Evolutionary conservation across 106 monocot species (phyloP), one percentile per base, ranked within the genome.

Genomic region (Apostasia shenzhenica): DNA sequence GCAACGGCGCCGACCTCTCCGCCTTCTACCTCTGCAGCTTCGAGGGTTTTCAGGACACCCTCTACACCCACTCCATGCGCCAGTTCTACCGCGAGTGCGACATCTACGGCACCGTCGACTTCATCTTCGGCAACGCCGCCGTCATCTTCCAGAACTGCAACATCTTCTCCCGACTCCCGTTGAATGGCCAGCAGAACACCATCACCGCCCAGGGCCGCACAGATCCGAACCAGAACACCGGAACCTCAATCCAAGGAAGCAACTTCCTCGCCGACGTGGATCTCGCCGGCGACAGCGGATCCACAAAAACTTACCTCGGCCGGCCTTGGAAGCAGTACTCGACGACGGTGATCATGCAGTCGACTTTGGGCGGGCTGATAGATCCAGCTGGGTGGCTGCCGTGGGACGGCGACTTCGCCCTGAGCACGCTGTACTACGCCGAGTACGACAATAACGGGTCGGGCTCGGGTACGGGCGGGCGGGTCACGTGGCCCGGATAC

Each of bases 211-310:
- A 94, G 54, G 91, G 87, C 40, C 84, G 91, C 43, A 87, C 76
- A 14, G 94, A 94, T 57, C 91, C 87, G 2, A 88, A 88, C 69
- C 94, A 94, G 78, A 94, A 94, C 81, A 88, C 94, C 0, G 89
- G 94, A n/a, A 94, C 73, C 1, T 79, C 90, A 1, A 83, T 94
- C 57, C 91, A 85, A 40, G 69, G 66, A 64, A 81, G 91, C 60
- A 72, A 4, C 4, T 56, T 94, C 11, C 42, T 65, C 12, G 77
- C 85, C 4, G 71, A 85, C 0, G 12, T 70, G 1, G 90, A 91
- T 40, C 76, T 91, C 39, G 73, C 81, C 0, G 57, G 64, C 3
- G 60, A 49, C 70, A 14, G 37, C 8, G 76, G 75, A 2, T 60
- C 69, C 2, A 77, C 79, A 0, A 52, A 37, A 7, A 89, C 89